Conservation (phyloP, 2,329 filamentous ascomycete species). For the Nemania abortiva region DNA sequence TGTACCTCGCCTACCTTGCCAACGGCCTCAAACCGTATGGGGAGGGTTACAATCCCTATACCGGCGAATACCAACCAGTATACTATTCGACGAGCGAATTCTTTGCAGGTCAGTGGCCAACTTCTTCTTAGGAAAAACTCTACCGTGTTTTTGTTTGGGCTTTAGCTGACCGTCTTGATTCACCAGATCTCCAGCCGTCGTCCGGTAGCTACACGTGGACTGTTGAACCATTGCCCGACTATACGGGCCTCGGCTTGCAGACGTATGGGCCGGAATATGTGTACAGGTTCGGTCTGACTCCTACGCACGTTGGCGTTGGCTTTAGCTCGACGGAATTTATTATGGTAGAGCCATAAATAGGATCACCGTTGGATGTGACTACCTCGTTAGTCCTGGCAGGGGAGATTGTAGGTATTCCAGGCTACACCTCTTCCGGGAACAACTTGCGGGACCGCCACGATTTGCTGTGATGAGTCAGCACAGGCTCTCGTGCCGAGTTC, state of each 20-base stretch:
- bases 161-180: conserved; percentile 32
- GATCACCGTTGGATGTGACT: conserved; percentile 29
- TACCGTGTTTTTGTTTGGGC: conserved; percentile 29
- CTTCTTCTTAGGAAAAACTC: conserved; percentile 29
- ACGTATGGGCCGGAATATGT: conserved; percentile 29
- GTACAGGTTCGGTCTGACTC: conserved; percentile 30
- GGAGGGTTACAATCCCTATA: conserved; percentile 26
- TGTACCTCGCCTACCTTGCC: conserved; percentile 28
- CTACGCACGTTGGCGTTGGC: conserved; percentile 30
- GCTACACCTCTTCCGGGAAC: conserved; percentile 23
- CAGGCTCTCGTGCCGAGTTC: conserved; percentile 3
- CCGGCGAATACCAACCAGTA: conserved; percentile 22
- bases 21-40: conserved; percentile 32
- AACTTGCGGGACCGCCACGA: conserved; percentile 12
- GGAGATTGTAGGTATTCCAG: conserved; percentile 27
- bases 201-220: conserved; percentile 31
- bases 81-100: conserved; percentile 29
- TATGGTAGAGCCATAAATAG: conserved; percentile 33
- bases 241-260: conserved; percentile 31
- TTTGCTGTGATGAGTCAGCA: conserved; percentile 1
- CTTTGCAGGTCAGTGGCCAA: conserved; percentile 28
- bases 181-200: conserved; percentile 31
- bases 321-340: conserved; percentile 29
- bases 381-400: conserved; percentile 31
- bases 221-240: conserved; percentile 29